Conservation (phyloP, 169 alveolate genomes). For the Babesia ovis region DNA sequence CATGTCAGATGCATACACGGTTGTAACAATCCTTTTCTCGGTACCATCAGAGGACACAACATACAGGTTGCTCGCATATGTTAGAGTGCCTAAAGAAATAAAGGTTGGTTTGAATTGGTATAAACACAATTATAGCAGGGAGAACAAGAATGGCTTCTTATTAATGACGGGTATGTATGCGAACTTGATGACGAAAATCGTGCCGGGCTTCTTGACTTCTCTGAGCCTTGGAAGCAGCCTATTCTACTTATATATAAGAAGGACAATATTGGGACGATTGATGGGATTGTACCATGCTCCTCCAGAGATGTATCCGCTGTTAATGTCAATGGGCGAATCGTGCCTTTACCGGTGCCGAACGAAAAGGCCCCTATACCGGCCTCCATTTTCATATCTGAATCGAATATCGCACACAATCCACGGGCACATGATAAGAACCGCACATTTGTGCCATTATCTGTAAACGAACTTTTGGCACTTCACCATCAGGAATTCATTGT, state of each 20-base stretch:
- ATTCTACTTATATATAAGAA: slow-evolving; percentile 44
- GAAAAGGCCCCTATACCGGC: slow-evolving; percentile 54
- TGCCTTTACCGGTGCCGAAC: slow-evolving; percentile 63
- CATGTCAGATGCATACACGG: slow-evolving; percentile 16
- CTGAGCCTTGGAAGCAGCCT: slow-evolving; percentile 49
- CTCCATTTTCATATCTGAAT: slow-evolving; percentile 53
- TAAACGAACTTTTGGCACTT: slow-evolving; percentile 39
- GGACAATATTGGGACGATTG: slow-evolving; percentile 16
- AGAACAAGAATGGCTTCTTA: slow-evolving; percentile 57
- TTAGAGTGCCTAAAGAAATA: slow-evolving; percentile 39
- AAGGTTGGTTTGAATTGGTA: background rate
- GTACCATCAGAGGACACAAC: slow-evolving; percentile 42
- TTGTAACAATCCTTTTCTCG: slow-evolving; percentile 32
- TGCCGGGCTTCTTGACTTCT: slow-evolving; percentile 36
- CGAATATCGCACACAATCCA: slow-evolving; percentile 67
- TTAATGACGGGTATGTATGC: slow-evolving; percentile 55
- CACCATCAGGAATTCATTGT: slow-evolving; percentile 40
- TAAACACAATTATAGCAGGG: background rate
- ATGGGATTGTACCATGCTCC: slow-evolving; percentile 29
- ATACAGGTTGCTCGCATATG: slow-evolving; percentile 53
- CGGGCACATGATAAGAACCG: slow-evolving; percentile 51
- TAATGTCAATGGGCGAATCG: slow-evolving; percentile 57
- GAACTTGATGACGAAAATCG: slow-evolving; percentile 24
- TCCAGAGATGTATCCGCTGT: slow-evolving; percentile 29
- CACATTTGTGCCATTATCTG: slow-evolving; percentile 57